Percentiles rank a stretch among this genome's conserved stretches.
Conservation (phyloP, 306 rosid species). For the Castanea mollissima region DNA sequence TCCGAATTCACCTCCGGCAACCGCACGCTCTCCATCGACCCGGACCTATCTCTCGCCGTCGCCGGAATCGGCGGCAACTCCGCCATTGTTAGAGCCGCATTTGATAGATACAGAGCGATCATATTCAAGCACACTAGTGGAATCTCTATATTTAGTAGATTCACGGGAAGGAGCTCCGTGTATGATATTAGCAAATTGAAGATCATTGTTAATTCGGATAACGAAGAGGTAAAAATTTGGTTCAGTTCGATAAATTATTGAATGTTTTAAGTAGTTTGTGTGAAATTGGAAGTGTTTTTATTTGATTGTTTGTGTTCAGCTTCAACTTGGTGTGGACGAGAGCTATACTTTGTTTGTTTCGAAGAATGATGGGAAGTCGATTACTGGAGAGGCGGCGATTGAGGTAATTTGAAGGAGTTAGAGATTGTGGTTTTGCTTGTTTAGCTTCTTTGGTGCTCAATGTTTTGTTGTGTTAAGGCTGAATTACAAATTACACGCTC, state of each 20-base stretch:
- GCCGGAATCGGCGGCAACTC: conserved; percentile 51
- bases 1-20: conserved; percentile 57
- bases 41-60: conserved; percentile 47
- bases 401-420: conserved; percentile 46
- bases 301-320: conserved; percentile 40
- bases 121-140: conserved; percentile 53
- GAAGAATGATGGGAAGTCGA: conserved; percentile 45
- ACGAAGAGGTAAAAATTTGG: conserved; percentile 49
- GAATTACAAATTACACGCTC: too few species aligned
- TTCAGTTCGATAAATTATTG: background rate
- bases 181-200: conserved; percentile 53
- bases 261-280: background rate
- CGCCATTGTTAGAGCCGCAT: conserved; percentile 45
- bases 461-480: too few species aligned
- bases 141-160: conserved; percentile 27
- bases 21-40: conserved; percentile 66
- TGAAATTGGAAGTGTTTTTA: conserved; percentile 12
- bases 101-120: conserved; percentile 69
- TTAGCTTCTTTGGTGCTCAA: background rate
- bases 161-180: conserved; percentile 27
- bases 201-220: conserved; percentile 47
- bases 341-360: conserved; percentile 68
- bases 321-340: conserved; percentile 93
- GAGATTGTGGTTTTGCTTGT: background rate
- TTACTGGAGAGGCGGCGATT: conserved; percentile 54